Evolutionary conservation across 1,284 basidiomycete species (phyloP), one percentile per base, ranked within the genome.

Genomic region (Schizophyllum amplum): DNA sequence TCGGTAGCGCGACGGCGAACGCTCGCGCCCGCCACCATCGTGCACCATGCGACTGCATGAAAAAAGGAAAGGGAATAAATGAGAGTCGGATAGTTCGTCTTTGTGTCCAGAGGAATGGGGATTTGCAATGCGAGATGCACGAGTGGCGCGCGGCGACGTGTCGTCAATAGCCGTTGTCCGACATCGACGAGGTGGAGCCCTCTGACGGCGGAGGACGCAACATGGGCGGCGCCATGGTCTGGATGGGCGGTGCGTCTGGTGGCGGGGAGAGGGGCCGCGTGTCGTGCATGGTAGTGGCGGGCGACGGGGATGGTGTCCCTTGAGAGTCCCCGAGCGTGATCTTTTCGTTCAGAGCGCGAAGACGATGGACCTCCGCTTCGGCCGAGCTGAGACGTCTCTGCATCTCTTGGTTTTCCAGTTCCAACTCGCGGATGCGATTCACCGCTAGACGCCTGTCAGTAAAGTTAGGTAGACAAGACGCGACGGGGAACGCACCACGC

Each of bases 321-420:
- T 72, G 57, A 15, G 59, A 55, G 25, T n/a, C n/a, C n/a, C 78
- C 78, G 46, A 89, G 80, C 1, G 86, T 84, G 25, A 90, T 88
- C 71, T 88, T 87, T 75, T 90, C 87, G 69, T 90, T 90, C 61
- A 90, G 75, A 13, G 79, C 73, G 57, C 86, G 81, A 51, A 90
- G 77, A 58, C 87, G 74, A 52, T 77, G 66, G 53, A 89, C 82
- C 68, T 90, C 88, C 55, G 75, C 71, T 64, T 90, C 87, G 52
- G 89, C 67, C 24, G 75, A 69, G 20, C 73, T 72, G 60, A 90
- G 77, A 63, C 86, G 84, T 55, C 76, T 75, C 67, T 84, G 81
- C 66, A 90, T 73, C 63, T 84, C 80, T 60, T 83, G 77, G 66
- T 87, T 89, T 51, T 79, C 73, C 65, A 82, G 81, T 69, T 90